These are phyloP conservation scores for Erodium maritimum DNA, from an alignment of 345 rosid species.

Conservation along the genomic window DNA sequence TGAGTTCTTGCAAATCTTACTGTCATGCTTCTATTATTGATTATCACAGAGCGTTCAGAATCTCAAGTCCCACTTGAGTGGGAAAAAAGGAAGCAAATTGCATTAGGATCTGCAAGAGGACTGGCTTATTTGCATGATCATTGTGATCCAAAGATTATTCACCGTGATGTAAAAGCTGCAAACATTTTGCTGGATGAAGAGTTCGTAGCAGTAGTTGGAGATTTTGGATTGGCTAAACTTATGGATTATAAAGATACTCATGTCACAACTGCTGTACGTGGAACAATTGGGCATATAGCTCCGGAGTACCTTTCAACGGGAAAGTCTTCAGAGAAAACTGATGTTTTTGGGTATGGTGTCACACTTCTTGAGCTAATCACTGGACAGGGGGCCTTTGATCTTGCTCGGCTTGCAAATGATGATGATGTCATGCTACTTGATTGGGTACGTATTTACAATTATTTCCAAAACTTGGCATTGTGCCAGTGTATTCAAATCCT, in stretches of 20 bases:
- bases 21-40: neutral
- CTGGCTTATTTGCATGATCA: constrained; percentile 17
- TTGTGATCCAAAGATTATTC: constrained; percentile 19
- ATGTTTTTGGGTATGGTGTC: constrained; percentile 27
- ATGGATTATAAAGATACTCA: constrained; percentile 15
- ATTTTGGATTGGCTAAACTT: constrained; percentile 18
- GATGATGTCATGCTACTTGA: constrained; percentile 27
- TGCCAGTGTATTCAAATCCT: too few species aligned
- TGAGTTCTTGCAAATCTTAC: neutral
- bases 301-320: constrained; percentile 15
- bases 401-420: constrained; percentile 27
- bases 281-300: constrained; percentile 18
- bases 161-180: constrained; percentile 19
- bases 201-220: constrained; percentile 19
- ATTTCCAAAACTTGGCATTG: neutral
- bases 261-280: constrained; percentile 19
- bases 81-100: constrained; percentile 14
- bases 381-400: constrained; percentile 27
- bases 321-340: constrained; percentile 17
- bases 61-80: constrained; percentile 10
- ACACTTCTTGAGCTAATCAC: constrained; percentile 27
- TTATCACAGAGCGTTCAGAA: constrained; percentile 11
- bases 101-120: constrained; percentile 17
- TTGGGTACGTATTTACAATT: constrained; percentile 14
- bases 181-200: constrained; percentile 19